These are phyloP conservation scores for Taphrina betulina DNA, from an alignment of 1,139 yeast genomes.

Conservation along the genomic window DNA sequence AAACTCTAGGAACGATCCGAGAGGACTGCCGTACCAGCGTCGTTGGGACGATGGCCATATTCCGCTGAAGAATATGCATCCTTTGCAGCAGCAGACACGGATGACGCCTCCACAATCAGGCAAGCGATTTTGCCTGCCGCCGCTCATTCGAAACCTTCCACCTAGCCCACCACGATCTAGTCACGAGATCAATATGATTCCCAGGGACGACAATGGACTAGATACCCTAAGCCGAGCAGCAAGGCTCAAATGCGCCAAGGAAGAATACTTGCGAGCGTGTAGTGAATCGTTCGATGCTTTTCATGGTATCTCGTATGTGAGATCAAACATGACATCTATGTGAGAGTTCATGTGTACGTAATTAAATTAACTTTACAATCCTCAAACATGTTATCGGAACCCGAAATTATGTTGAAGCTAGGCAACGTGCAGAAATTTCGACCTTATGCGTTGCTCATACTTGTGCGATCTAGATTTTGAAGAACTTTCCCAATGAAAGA, in stretches of 20 bases:
- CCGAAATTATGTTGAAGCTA: no score
- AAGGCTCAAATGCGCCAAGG: constrained; percentile 8
- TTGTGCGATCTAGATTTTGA: no score
- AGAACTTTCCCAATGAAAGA: no score
- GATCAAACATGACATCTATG: no score
- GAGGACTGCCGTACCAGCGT: not conserved
- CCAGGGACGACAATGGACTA: constrained; percentile 11
- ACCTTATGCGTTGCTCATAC: no score
- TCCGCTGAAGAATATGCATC: not conserved
- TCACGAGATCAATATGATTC: no score
- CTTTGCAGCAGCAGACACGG: not conserved
- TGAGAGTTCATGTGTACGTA: no score
- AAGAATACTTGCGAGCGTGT: constrained; percentile 14
- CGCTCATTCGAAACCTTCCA: not conserved
- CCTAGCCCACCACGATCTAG: not conserved
- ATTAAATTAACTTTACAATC: no score
- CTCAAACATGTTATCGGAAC: no score
- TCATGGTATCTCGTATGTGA: constrained; percentile 1
- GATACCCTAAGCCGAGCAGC: constrained; percentile 7
- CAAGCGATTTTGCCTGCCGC: not conserved
- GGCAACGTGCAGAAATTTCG: no score
- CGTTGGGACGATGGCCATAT: not conserved
- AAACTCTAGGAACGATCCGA: not conserved
- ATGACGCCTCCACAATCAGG: not conserved
- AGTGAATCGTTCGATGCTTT: constrained; percentile 5